These are phyloP conservation scores for Cryphonectria naterciae DNA, from an alignment of 2,329 filamentous ascomycete species.

Conservation along the genomic window DNA sequence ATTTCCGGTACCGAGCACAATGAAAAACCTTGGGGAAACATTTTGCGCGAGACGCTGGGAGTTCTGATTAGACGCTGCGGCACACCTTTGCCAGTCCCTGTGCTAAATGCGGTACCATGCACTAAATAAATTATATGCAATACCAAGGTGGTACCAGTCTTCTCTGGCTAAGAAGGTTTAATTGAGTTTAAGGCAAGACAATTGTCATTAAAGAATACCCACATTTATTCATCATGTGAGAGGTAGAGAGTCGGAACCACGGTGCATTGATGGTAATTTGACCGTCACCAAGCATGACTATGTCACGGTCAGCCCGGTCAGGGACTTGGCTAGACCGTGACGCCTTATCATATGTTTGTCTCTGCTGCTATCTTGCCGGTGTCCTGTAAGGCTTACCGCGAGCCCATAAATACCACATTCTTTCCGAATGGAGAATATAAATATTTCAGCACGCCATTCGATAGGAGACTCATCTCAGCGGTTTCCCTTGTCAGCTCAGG, in stretches of 20 bases:
- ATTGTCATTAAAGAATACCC: not conserved
- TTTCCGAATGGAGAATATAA: not conserved
- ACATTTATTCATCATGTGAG: not conserved
- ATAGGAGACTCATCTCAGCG: not conserved
- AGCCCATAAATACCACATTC: not conserved
- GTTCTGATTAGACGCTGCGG: not conserved
- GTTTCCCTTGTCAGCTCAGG: not conserved
- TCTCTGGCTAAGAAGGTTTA: not conserved
- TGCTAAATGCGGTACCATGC: not conserved
- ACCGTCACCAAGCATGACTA: slow-evolving; percentile 1
- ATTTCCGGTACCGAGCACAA: not conserved
- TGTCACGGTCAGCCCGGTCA: not conserved
- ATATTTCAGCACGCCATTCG: not conserved
- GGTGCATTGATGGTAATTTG: not conserved
- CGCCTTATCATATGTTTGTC: not conserved
- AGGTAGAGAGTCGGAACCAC: not conserved
- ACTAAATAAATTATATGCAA: not conserved
- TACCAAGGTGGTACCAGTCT: not conserved
- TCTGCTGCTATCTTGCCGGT: not conserved
- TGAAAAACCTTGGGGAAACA: too few relatives aligned
- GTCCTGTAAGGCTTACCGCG: not conserved
- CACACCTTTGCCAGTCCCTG: not conserved
- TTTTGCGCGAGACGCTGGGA: not conserved
- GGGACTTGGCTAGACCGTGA: not conserved
- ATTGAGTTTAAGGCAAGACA: not conserved